Base-by-base conservation (phyloP, 352 stramenopile species). In the Pythium guiyangense region DNA sequence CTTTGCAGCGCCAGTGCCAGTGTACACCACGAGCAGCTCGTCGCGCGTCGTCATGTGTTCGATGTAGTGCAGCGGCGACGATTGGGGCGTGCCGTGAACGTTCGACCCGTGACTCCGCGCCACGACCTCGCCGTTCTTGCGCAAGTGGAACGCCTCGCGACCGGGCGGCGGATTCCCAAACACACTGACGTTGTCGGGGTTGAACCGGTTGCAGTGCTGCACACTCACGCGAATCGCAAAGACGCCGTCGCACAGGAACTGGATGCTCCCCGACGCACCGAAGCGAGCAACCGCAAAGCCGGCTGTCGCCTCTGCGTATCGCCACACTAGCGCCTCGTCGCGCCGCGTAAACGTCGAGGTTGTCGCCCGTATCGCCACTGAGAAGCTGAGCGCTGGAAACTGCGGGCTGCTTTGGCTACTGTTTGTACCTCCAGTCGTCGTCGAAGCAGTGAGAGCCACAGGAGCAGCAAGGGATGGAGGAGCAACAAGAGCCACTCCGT, bases 21-120 rank as follows among this genome's bases (percentile, higher is more conserved):
- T 45, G 45, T 54, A 60, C 45, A 53, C 22, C 15, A 60, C 54
- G 18, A 17, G 18, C 20, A 60, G 25, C 3, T 60, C 54, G 17
- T 60, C 54, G 11, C 37, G 34, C 27, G 31, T n/a, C 4, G 27
- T 18, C 22, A 53, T 27, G 18, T 25, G 3, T 9, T 48, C 17
- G 22, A 60, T 37, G 34, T 54, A 44, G 17, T 20, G 15, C n/a
- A 60, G 17, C 15, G 22, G 54, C 22, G 45, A 53, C 17, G 34
- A 49, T 35, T 53, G 45, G 15, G 29, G 9, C 9, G 54, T n/a
- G 22, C 54, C 45, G 12, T 10, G 39, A 3, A 4, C 15, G 1
- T 27, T 54, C 54, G 54, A 52, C 17, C 46, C 54, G 4, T 47
- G 47, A 17, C 31, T 48, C 25, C 15, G 17, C 3, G 45, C 44